These are phyloP conservation scores for Trifolium subterraneum DNA, from an alignment of 306 rosid genomes.

Conservation along the genomic window DNA sequence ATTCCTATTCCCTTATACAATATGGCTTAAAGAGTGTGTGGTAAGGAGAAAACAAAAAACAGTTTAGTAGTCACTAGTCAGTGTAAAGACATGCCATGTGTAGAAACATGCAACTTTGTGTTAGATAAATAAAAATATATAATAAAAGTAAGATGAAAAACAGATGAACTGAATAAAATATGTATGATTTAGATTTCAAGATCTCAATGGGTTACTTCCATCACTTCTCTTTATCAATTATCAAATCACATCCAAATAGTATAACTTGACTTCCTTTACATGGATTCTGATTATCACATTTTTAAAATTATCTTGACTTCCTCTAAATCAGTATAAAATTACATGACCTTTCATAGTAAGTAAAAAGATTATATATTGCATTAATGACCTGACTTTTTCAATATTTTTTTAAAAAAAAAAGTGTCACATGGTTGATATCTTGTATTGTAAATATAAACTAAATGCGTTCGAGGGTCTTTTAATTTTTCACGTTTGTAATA, in stretches of 20 bases:
- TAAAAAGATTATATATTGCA: too few species aligned
- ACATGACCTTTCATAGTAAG: background rate
- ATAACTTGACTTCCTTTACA: background rate
- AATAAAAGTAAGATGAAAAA: background rate
- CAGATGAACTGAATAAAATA: constrained; percentile 2
- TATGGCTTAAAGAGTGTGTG: background rate
- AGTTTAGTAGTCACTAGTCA: background rate
- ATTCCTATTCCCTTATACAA: background rate
- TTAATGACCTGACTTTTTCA: too few species aligned
- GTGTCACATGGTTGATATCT: too few species aligned
- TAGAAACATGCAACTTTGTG: constrained; percentile 10
- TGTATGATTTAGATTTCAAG: constrained; percentile 6
- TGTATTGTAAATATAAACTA: too few species aligned
- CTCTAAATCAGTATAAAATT: background rate
- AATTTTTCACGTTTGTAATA: too few species aligned
- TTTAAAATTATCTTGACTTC: background rate
- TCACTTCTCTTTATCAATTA: background rate
- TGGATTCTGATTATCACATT: background rate
- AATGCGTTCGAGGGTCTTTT: too few species aligned
- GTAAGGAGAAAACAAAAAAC: background rate
- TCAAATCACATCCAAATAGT: background rate
- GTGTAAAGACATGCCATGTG: background rate
- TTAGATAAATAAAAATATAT: background rate
- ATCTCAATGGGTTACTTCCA: constrained; percentile 8
- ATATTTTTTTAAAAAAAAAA: too few species aligned